Evolutionary conservation across 441 rosid genomes (phyloP), one percentile per base, ranked within the genome.

Genomic region (Arabidopsis hybrid): DNA sequence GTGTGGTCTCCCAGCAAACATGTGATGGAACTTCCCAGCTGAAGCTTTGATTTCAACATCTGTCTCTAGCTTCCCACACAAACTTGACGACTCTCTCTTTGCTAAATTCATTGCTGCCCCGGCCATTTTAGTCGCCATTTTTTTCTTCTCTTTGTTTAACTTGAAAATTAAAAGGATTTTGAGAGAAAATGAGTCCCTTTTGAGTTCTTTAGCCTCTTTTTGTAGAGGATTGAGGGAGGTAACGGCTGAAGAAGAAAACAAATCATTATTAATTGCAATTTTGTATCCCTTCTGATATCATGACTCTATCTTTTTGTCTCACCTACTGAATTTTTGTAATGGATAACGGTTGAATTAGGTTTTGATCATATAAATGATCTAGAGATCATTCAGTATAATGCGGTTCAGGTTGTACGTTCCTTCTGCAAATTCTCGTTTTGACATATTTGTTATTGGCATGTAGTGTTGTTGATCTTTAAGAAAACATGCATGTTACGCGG

Each of bases 1-100:
- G 57, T 73, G 63, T n/a, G 46, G 61, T 50, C 63, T 39, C 1
- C 9, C 45, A 0, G 43, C 63, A 63, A 74, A 58, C 34, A 69
- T 50, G 42, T 50, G 47, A 63, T 49, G 72, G 51, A 73, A 69
- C 56, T 73, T 51, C 18, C 47, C 75, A 1, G 82, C 75, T 1
- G 82, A 38, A 38, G 72, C 67, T 59, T 45, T 63, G 72, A 73
- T 58, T 14, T 69, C 75, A 17, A 79, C 67, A 3, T 78, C 59
- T 46, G 60, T 62, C 45, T 75, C 84, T 17, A 80, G 56, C 67
- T 76, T 65, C 6, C 80, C 72, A 13, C 6, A 35, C 17, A 68
- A 73, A 53, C 66, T 53, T 7, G 69, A 47, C 8, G 38, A 7
- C 2, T 7, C 67, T 6, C 14, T 3, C 56, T 31, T 64, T 5